Conservation (phyloP, 495 filamentous ascomycete genomes). For the Alectoria sarmentosa region DNA sequence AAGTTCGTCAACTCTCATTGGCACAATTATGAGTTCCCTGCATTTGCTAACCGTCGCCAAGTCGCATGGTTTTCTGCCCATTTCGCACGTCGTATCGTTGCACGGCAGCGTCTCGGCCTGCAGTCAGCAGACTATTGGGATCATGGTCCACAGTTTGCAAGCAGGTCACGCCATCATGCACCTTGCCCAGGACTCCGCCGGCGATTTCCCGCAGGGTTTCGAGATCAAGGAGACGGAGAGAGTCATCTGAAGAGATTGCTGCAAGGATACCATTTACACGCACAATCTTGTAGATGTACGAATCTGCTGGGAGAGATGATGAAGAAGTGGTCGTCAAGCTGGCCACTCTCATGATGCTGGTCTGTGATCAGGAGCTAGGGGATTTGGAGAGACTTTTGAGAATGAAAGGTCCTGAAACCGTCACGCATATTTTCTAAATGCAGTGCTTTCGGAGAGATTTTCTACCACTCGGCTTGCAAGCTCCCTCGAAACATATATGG, state of each 20-base stretch:
- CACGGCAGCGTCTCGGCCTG: conserved; percentile 44
- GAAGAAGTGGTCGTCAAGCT: conserved; percentile 31
- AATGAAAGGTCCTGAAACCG: neutral
- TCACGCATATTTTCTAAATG: neutral
- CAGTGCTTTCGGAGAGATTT: neutral
- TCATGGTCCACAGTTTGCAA: conserved; percentile 30
- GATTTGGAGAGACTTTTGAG: neutral
- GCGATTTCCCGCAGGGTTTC: conserved; percentile 34
- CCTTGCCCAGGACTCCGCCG: conserved; percentile 31
- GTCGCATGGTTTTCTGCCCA: conserved; percentile 16
- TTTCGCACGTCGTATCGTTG: conserved; percentile 39
- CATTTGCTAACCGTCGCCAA: conserved; percentile 20
- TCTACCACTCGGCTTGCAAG: neutral
- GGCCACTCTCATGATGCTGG: conserved; percentile 1
- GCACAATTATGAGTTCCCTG: neutral
- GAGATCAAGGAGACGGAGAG: conserved; percentile 43
- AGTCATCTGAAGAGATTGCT: conserved; percentile 52
- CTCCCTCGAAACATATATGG: neutral
- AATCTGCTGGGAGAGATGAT: conserved; percentile 39
- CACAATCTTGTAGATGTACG: conserved; percentile 47
- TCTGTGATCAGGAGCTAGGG: neutral
- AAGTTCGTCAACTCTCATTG: conserved; percentile 10
- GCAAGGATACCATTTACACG: conserved; percentile 31
- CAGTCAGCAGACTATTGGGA: conserved; percentile 35
- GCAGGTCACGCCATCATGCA: conserved; percentile 40